Base-by-base conservation (phyloP, 257 asterid species). In the Dorcoceras hygrometricum region DNA sequence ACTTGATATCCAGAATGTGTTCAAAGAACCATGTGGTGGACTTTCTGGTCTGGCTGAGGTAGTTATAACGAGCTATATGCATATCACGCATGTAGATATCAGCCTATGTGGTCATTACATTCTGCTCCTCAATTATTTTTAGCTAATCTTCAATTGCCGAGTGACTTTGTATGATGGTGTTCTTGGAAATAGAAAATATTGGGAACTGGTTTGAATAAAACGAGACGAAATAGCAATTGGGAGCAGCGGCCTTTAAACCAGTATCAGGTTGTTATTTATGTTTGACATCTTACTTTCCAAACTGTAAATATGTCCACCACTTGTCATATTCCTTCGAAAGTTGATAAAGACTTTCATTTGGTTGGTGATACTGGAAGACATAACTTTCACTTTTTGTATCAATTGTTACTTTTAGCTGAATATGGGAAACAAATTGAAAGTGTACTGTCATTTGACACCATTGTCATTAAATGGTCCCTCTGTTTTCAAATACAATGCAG, bases 171-270 rank as follows among this genome's bases (percentile, higher is more conserved):
- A 26, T 64, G 39, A 39, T 75, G 69, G 54, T 71, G 67, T 59
- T 76, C 62, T 63, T 73, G 73, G 65, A 71, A 73, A 61, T 84
- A 94, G 99, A 90, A 85, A 83, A 83, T 88, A 71, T 39, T 94
- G 83, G 97, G 97, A 25, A 73, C 81, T 62, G 86, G 93, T 59
- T 77, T 94, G 76, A 90, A 90, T 76, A 94, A 94, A 79, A 90
- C 97, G 2, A 87, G 99, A 76, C 85, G 97, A 65, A 90, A 90
- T 70, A 90, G 96, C 90, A 81, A 90, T 68, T 94, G 97, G 99
- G 99, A 94, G 88, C 85, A 81, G 68, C 84, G 99, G 19, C 97
- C 99, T 56, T 70, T 94, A 59, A 90, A 81, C 75, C 84, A 70
- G 60, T 72, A 84, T 75, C 97, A 93, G 97, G 98, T 83, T 43